A percentile compares a stretch with the other conserved stretches of the same genome.
Conservation (phyloP, 2,329 filamentous ascomycete genomes). For the Diaporthe eres region DNA sequence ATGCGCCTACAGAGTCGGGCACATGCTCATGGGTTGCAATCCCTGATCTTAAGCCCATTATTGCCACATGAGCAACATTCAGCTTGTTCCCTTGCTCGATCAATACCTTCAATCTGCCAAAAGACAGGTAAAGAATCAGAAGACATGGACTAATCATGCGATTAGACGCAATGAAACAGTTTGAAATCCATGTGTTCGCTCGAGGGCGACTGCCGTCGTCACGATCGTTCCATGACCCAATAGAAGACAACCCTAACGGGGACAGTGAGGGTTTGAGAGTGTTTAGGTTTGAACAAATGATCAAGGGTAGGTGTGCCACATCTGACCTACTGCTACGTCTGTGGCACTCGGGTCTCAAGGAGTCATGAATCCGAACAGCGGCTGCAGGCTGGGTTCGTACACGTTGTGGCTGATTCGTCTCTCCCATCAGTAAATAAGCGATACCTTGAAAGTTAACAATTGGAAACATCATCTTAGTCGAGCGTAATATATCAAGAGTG, state of each 20-base stretch:
- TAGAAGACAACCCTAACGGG: background rate
- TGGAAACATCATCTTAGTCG: background rate
- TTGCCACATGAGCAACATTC: background rate
- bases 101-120: background rate
- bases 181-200: background rate
- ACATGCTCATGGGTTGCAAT: constrained; percentile 9
- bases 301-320: constrained; percentile 3
- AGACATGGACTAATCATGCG: background rate
- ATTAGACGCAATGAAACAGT: background rate
- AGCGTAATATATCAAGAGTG: background rate
- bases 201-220: background rate
- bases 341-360: background rate
- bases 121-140: background rate
- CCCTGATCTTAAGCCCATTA: too few relatives aligned
- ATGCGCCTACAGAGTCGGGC: background rate
- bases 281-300: background rate
- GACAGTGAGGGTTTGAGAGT: background rate
- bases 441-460: background rate
- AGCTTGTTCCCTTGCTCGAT: background rate
- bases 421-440: background rate
- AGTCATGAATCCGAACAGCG: background rate
- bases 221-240: background rate
- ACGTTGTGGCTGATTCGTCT: background rate
- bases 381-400: background rate
- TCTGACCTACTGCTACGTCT: background rate